Evolutionary conservation across 257 asterid genomes (phyloP).

Genomic region (Voacanga thouarsii): DNA sequence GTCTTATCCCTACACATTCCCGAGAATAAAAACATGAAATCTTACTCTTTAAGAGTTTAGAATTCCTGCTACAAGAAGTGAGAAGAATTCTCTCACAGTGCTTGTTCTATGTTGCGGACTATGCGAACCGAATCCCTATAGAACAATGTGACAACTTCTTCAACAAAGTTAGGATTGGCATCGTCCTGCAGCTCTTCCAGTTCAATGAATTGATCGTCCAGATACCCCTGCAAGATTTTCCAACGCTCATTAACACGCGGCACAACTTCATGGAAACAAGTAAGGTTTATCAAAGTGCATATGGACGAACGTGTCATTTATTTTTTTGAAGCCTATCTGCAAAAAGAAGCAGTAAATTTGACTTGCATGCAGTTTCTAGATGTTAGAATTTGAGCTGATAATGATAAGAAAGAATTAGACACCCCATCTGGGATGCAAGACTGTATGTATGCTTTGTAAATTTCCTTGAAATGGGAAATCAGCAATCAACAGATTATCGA

Average conservation of each 20-base stretch:
- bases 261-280: background rate
- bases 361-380: background rate
- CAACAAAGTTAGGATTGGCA: slow-evolving; percentile 69
- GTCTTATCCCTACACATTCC: slow-evolving; percentile 24
- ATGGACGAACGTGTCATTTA: too few relatives aligned
- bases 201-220: slow-evolving; percentile 69
- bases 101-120: slow-evolving; percentile 53
- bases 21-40: background rate
- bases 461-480: too few relatives aligned
- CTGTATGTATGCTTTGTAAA: too few relatives aligned
- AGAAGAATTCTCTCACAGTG: slow-evolving; percentile 43
- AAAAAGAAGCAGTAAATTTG: too few relatives aligned
- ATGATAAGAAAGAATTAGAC: too few relatives aligned
- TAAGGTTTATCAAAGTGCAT: too few relatives aligned
- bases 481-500: too few relatives aligned
- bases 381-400: too few relatives aligned
- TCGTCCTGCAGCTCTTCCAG: slow-evolving; percentile 79
- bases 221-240: slow-evolving; percentile 47
- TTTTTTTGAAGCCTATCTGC: too few relatives aligned
- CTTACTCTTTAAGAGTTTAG: too few relatives aligned
- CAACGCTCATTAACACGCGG: background rate
- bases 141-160: slow-evolving; percentile 72
- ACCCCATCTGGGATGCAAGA: too few relatives aligned
- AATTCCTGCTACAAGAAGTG: background rate
- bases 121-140: slow-evolving; percentile 56